A percentile compares a stretch with the other conserved stretches of the same genome.
phyloP scores from a whole-genome alignment of 2,329 filamentous ascomycete species.

The Colletotrichum chrysophilum region DNA sequence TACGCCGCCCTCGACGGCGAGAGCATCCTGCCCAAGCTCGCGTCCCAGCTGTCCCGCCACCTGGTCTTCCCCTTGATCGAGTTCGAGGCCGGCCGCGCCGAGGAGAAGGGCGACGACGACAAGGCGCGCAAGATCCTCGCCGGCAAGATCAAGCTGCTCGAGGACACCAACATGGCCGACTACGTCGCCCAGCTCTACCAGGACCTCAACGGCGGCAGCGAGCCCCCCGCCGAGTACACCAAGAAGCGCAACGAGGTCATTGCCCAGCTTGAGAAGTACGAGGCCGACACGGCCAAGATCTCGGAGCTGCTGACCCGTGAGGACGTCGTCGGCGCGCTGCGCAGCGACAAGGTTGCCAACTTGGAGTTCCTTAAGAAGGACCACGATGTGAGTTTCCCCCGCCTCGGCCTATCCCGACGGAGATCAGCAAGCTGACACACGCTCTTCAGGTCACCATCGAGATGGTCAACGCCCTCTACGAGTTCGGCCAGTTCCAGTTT shows the following conservation, averaged over 20 bases:
- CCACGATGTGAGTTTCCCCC: constrained; percentile 72
- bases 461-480: constrained; percentile 95
- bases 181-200: constrained; percentile 93
- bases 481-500: constrained; percentile 97
- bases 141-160: constrained; percentile 91
- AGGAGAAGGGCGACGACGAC: constrained; percentile 68
- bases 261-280: constrained; percentile 79
- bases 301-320: constrained; percentile 85
- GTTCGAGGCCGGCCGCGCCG: constrained; percentile 83
- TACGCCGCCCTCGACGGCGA: constrained; percentile 24
- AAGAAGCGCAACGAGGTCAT: constrained; percentile 91
- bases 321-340: constrained; percentile 86
- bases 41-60: constrained; percentile 92
- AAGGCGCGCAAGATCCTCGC: constrained; percentile 75
- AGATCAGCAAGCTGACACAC: not conserved
- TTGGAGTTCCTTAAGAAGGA: constrained; percentile 97
- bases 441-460: constrained; percentile 77
- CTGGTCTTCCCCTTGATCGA: constrained; percentile 96
- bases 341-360: constrained; percentile 98
- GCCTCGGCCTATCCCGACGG: fast-evolving
- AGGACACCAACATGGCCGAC: constrained; percentile 98
- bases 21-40: constrained; percentile 83
- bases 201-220: constrained; percentile 81
- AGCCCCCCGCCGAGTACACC: constrained; percentile 83
- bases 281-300: constrained; percentile 89